These are phyloP conservation scores for Fusarium sp. DNA, from an alignment of 2,329 filamentous ascomycete genomes.

Conservation along the genomic window DNA sequence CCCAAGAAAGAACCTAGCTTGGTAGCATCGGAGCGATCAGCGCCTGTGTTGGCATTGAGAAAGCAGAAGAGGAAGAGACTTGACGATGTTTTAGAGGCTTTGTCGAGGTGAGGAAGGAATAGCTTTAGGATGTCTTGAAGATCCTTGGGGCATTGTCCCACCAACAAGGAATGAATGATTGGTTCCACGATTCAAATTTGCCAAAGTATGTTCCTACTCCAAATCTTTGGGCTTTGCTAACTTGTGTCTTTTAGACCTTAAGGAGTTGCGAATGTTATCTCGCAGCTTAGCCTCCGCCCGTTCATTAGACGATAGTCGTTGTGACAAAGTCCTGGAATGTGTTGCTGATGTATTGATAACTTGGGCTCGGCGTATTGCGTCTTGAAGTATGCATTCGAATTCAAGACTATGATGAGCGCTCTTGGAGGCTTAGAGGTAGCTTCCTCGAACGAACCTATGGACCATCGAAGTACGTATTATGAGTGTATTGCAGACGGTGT, in stretches of 20 bases:
- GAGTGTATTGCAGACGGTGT: neutral
- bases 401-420: neutral
- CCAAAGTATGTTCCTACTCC: neutral
- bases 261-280: neutral
- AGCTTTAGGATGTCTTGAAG: neutral
- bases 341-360: neutral
- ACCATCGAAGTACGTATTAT: neutral
- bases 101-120: slow-evolving; percentile 31
- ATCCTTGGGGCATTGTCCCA: neutral
- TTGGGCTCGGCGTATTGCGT: neutral
- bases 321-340: neutral
- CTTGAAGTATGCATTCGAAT: neutral
- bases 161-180: neutral
- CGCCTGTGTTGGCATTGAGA: slow-evolving; percentile 39
- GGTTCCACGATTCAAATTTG: neutral
- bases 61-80: slow-evolving; percentile 51
- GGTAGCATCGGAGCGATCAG: slow-evolving; percentile 27
- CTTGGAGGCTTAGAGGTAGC: neutral
- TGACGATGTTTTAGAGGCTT: slow-evolving; percentile 50
- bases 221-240: neutral
- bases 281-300: too few species aligned
- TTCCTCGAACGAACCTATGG: neutral
- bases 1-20: slow-evolving; percentile 25
- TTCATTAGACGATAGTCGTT: neutral
- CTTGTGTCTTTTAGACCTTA: neutral